Base-by-base conservation (phyloP, 768 basidiomycete species). In the Heimioporus sp. region DNA sequence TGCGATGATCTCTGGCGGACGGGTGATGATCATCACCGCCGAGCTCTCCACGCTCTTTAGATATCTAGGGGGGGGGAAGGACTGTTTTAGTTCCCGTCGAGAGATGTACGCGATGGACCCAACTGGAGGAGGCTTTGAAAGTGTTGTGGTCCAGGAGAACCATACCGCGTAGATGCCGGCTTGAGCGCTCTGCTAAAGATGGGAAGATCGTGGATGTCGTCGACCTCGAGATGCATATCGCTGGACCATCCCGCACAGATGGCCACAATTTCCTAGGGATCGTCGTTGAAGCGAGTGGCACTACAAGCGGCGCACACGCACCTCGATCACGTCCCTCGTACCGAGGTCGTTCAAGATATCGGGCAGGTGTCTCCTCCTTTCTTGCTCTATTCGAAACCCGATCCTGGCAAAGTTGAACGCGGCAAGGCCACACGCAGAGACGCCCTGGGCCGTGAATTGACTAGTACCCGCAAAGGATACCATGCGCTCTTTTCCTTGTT, bases 1-100 rank as follows among this genome's bases (percentile, higher is more conserved):
- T 16, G 78, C 73, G 12, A 87, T 65, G 47, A 87, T 86, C 61
- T 87, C 87, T 0, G 87, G 86, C 34, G 86, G 84, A 19, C 85
- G 82, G 0, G 86, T 88, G 53, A 88, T 80, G 46, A 86, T 73
- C 34, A 48, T 77, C 77, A 41, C 74, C 51, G 46, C 72, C 62
- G 53, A 65, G 30, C 19, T 59, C 41, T 49, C 59, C 2, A 49
- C 51, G 11, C 32, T 49, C 19, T 49, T 62, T 65, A 64, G 60
- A 19, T 52, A 56, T 48, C 66, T 76, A 20, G 6, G 21, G 2
- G 11, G 2, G 39, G 30, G 41, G 57, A 24, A 4, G n/a, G n/a
- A n/a, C n/a, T n/a, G n/a, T n/a, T 28, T 38, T 16, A 46, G 41
- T 40, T 10, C 20, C n/a, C 1, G 16, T 1, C 13, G 17, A 46